These are phyloP conservation scores for Talaromyces sp. DNA, from an alignment of 2,329 filamentous ascomycete species.

Conservation along the genomic window DNA sequence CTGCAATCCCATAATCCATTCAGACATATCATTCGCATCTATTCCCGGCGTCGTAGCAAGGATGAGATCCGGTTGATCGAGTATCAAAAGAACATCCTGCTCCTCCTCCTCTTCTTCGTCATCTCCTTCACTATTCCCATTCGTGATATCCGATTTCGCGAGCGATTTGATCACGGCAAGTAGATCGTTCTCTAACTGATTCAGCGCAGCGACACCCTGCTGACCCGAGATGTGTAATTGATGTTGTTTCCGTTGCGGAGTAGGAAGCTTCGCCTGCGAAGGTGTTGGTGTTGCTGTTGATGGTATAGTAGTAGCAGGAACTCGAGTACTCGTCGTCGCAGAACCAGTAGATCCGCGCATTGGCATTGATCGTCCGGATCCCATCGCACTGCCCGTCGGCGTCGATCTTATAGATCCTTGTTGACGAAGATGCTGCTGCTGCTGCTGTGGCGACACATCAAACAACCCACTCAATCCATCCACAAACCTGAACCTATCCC, in stretches of 20 bases:
- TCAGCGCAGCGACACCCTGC: slow-evolving; percentile 26
- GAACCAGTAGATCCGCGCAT: slow-evolving; percentile 21
- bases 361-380: slow-evolving; percentile 23
- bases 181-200: slow-evolving; percentile 33
- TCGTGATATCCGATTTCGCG: slow-evolving; percentile 17
- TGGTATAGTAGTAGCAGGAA: background rate
- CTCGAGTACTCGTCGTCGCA: slow-evolving; percentile 7
- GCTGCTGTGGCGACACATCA: slow-evolving; percentile 16
- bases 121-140: background rate
- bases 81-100: slow-evolving; percentile 51
- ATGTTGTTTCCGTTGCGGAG: slow-evolving; percentile 17
- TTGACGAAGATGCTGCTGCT: slow-evolving; percentile 12
- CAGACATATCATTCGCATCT: slow-evolving; percentile 44
- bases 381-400: background rate
- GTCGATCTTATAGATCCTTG: background rate
- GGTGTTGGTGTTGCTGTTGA: background rate
- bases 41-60: slow-evolving; percentile 54
- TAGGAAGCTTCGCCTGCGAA: background rate
- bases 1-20: slow-evolving; percentile 55
- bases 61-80: slow-evolving; percentile 63
- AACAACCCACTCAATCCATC: slow-evolving; percentile 66
- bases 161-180: slow-evolving; percentile 28
- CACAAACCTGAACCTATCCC: slow-evolving; percentile 63
- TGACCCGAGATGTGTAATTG: slow-evolving; percentile 20
- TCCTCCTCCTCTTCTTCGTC: slow-evolving; percentile 19